phyloP scores from a whole-genome alignment of 2,329 filamentous ascomycete species.

The Triangularia verruculosa region DNA sequence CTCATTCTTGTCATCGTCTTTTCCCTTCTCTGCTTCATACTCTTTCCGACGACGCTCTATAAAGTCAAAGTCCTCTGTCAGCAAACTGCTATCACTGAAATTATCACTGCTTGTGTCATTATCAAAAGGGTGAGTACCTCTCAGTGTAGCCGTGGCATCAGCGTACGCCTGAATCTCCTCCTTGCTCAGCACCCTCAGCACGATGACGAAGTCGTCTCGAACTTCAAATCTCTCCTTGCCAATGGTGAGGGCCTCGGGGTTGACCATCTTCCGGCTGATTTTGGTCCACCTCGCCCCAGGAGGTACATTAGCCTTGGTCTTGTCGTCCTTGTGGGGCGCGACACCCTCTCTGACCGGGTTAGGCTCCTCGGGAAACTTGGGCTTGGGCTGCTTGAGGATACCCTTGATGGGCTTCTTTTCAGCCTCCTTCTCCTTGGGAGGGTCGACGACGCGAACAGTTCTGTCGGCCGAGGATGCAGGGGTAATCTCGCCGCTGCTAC shows the following conservation, averaged over 20 bases:
- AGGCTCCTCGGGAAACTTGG: conserved; percentile 81
- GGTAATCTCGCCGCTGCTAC: conserved; percentile 26
- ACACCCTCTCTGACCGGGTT: conserved; percentile 85
- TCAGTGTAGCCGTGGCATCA: conserved; percentile 73
- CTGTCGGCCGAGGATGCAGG: conserved; percentile 39
- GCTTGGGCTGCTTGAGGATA: conserved; percentile 79
- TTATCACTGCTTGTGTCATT: neutral
- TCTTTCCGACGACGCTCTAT: conserved; percentile 43
- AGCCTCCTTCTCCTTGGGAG: conserved; percentile 55
- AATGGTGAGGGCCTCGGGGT: conserved; percentile 78
- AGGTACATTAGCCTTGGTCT: conserved; percentile 69
- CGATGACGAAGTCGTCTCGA: conserved; percentile 89
- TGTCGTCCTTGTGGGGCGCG: conserved; percentile 86
- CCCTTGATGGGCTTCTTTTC: conserved; percentile 73
- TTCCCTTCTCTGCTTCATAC: conserved; percentile 35
- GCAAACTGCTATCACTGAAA: neutral
- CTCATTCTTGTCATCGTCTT: conserved; percentile 32
- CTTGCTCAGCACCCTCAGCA: conserved; percentile 79
- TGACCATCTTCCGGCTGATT: conserved; percentile 83
- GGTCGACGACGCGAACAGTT: conserved; percentile 68
- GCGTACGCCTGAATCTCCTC: conserved; percentile 90
- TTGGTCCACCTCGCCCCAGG: conserved; percentile 87
- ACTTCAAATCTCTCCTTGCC: conserved; percentile 92
- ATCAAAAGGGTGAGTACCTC: conserved; percentile 55
- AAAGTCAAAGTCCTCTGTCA: neutral